phyloP scores from a whole-genome alignment of 805 yeast species.

The Metahyphopichia silvanorum region DNA sequence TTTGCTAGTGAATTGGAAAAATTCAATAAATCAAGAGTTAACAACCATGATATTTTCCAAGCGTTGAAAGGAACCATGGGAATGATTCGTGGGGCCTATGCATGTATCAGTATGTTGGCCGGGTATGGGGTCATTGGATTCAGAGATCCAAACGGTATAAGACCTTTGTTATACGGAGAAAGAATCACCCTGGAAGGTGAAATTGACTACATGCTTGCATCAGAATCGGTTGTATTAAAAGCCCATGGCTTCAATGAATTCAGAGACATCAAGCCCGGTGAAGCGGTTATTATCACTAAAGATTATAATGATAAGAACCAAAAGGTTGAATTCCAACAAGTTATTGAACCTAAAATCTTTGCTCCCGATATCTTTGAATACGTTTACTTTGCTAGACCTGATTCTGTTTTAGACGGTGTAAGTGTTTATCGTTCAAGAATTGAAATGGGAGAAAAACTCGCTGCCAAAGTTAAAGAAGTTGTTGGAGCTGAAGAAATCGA shows the following conservation, averaged over 20 bases:
- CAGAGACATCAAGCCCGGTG: constrained; percentile 90
- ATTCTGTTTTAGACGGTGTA: constrained; percentile 93
- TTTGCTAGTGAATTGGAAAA: constrained; percentile 91
- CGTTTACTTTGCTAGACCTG: constrained; percentile 97
- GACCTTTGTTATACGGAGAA: constrained; percentile 88
- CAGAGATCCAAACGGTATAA: constrained; percentile 95
- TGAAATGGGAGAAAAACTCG: constrained; percentile 90
- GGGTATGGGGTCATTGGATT: constrained; percentile 95
- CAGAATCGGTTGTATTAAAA: constrained; percentile 90
- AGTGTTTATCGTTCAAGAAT: constrained; percentile 91
- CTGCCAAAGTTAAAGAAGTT: constrained; percentile 50
- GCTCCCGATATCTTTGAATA: constrained; percentile 97
- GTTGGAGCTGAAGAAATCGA: constrained; percentile 62
- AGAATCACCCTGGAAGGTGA: constrained; percentile 61
- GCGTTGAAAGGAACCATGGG: constrained; percentile 83
- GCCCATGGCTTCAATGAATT: constrained; percentile 83
- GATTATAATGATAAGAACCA: constrained; percentile 38
- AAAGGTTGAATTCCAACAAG: constrained; percentile 81
- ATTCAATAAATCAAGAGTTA: constrained; percentile 89
- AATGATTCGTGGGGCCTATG: constrained; percentile 92
- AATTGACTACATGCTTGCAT: constrained; percentile 88
- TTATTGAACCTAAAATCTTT: constrained; percentile 71
- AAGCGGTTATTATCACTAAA: constrained; percentile 91
- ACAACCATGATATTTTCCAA: constrained; percentile 80
- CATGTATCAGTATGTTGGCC: constrained; percentile 91